Percentiles rank a stretch among this genome's conserved stretches.
Evolutionary conservation across 2,329 filamentous ascomycete species (phyloP).

Genomic region (Claviceps africana): DNA sequence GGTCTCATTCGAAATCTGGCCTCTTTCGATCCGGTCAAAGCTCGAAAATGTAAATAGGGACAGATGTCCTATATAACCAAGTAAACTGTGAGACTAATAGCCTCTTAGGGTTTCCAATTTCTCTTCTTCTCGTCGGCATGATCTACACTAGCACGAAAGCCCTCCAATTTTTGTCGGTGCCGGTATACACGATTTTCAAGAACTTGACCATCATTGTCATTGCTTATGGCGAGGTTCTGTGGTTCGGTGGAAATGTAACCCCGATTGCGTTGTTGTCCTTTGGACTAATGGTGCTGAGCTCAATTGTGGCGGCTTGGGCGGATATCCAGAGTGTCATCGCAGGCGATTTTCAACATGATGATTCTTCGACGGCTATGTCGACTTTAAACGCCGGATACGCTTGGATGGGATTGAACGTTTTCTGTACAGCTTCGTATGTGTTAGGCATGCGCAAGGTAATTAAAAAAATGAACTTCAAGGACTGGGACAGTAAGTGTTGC

Average conservation of each 20-base stretch:
- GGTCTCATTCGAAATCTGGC: constrained; percentile 73
- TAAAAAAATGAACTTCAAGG: constrained; percentile 99
- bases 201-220: constrained; percentile 98
- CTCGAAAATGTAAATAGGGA: constrained; percentile 63
- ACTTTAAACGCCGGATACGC: constrained; percentile 90
- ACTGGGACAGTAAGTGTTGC: constrained; percentile 82
- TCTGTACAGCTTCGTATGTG: constrained; percentile 83
- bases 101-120: constrained; percentile 77
- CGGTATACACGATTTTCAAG: constrained; percentile 99
- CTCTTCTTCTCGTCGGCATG: constrained; percentile 92
- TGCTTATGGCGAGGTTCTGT: constrained; percentile 93
- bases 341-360: constrained; percentile 39
- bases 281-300: constrained; percentile 90
- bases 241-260: constrained; percentile 90
- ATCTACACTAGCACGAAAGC: constrained; percentile 97
- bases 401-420: constrained; percentile 96
- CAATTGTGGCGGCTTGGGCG: constrained; percentile 89
- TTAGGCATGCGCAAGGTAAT: constrained; percentile 95
- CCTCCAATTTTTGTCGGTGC: constrained; percentile 89
- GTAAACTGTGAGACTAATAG: neutral
- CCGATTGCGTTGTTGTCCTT: constrained; percentile 83
- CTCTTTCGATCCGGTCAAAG: constrained; percentile 75
- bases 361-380: constrained; percentile 62
- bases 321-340: constrained; percentile 79
- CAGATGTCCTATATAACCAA: neutral